Base-by-base conservation (phyloP, 352 stramenopile species). In the Globisporangium ultimum region DNA sequence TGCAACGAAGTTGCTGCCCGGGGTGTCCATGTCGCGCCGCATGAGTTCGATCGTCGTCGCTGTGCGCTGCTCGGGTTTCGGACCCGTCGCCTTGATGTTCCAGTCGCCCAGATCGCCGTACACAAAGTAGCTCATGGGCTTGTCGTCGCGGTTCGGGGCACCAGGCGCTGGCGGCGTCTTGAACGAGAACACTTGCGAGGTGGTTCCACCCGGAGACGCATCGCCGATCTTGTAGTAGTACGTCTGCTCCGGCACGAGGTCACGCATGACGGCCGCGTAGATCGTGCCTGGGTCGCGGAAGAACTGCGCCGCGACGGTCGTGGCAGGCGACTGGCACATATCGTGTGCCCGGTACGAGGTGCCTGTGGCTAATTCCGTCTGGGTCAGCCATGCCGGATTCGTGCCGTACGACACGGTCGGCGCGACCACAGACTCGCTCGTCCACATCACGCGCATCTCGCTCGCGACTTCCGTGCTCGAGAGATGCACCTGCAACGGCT, bases 81-180 rank as follows among this genome's bases (percentile, higher is more conserved):
- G 43, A 0, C 60, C 60, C 13, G 54, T 68, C 24, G 48, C 24
- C 11, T 55, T 53, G 11, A 45, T 63, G 18, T 53, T 69, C 64
- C 58, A 68, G 12, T 78, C 81, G 24, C 83, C 83, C 51, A 91
- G 68, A 67, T 93, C 84, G 18, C 63, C 87, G 50, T 84, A 88
- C 24, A 85, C 74, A 38, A 94, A 72, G 53, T 82, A 93, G 42
- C 71, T 79, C 51, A 78, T 61, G 18, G 53, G 62, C 40, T n/a
- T 5, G n/a, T n/a, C n/a, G n/a, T n/a, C n/a, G n/a, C 14, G 24
- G 24, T 8, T 18, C n/a, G 5, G 36, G 3, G 18, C 28, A 12
- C 67, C 67, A 8, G 60, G 52, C 0, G 53, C 46, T 12, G 67
- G 62, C 14, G 64, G 68, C 14, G 52, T 47, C 21, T 55, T 60